phyloP scores from a whole-genome alignment of 139 green algal species.

The Chlorella sp. region DNA sequence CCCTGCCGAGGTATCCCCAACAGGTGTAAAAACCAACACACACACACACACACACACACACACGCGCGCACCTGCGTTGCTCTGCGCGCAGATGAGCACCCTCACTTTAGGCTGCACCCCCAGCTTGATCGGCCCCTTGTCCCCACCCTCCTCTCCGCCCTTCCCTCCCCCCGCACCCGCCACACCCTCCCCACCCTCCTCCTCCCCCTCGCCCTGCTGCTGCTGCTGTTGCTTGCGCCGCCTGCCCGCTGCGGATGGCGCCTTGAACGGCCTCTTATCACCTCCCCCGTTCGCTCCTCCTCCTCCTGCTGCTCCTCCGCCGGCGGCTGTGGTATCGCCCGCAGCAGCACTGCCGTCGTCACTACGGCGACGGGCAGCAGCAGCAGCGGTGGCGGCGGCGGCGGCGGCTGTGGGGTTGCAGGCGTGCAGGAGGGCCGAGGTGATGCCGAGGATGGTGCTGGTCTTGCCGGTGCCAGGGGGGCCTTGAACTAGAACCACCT shows the following conservation, averaged over 20 bases:
- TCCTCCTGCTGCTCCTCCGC: background rate
- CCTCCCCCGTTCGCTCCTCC: too few relatives aligned
- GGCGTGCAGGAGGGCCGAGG: slow-evolving; percentile 43
- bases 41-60: background rate
- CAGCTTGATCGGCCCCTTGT: too few relatives aligned
- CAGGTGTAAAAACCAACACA: background rate
- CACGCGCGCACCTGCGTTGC: background rate
- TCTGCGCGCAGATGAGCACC: slow-evolving; percentile 14
- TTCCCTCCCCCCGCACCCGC: background rate
- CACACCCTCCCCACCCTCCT: background rate
- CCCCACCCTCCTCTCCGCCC: background rate
- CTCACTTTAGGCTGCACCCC: background rate
- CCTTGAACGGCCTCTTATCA: background rate
- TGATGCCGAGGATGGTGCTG: slow-evolving; percentile 43
- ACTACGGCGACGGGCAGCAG: too few relatives aligned
- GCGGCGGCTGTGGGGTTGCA: too few relatives aligned
- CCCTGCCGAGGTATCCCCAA: background rate
- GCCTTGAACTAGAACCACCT: slow-evolving; percentile 26
- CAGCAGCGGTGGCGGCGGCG: too few relatives aligned
- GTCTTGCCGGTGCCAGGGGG: slow-evolving; percentile 71
- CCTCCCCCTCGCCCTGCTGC: background rate
- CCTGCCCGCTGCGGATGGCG: background rate
- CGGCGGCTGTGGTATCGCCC: too few relatives aligned
- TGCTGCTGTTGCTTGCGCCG: background rate
- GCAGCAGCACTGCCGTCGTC: too few relatives aligned